Evolutionary conservation across 2,329 filamentous ascomycete genomes (phyloP).

Genomic region (Cercospora zeina): DNA sequence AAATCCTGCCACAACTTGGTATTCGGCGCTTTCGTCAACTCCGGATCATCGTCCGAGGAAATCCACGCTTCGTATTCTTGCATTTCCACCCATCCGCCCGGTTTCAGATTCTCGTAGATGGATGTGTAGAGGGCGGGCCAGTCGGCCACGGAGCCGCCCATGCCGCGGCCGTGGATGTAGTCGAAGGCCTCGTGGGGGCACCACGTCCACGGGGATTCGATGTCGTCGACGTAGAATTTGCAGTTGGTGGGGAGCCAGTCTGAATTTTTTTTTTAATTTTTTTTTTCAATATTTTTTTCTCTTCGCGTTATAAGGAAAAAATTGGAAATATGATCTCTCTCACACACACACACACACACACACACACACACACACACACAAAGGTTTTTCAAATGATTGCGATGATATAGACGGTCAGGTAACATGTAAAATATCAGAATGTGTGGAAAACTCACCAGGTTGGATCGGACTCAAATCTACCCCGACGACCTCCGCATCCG

Average conservation of each 20-base stretch:
- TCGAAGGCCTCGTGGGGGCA: slow-evolving; percentile 32
- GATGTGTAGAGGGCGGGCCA: slow-evolving; percentile 32
- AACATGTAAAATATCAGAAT: too few species aligned
- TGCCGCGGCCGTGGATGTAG: slow-evolving; percentile 35
- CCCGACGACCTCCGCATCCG: slow-evolving; percentile 30
- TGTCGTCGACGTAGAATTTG: slow-evolving; percentile 28
- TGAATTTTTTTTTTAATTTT: slow-evolving; percentile 3
- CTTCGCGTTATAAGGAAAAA: too few species aligned
- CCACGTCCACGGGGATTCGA: slow-evolving; percentile 30
- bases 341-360: too few species aligned
- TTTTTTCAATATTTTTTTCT: too few species aligned
- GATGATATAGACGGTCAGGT: too few species aligned
- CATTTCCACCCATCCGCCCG: slow-evolving; percentile 44
- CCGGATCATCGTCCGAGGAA: slow-evolving; percentile 33
- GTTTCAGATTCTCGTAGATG: slow-evolving; percentile 30
- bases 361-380: too few species aligned
- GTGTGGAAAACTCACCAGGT: slow-evolving; percentile 24
- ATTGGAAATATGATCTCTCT: too few species aligned
- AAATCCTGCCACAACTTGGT: slow-evolving; percentile 24
- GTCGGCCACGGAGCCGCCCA: slow-evolving; percentile 32
- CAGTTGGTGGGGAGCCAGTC: slow-evolving; percentile 25
- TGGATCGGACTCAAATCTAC: slow-evolving; percentile 36
- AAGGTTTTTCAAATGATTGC: too few species aligned
- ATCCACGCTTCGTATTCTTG: slow-evolving; percentile 40
- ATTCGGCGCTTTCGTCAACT: slow-evolving; percentile 20